Evolutionary conservation across 208 protist species (phyloP).

Genomic region (Tritrichomonas musculus): DNA sequence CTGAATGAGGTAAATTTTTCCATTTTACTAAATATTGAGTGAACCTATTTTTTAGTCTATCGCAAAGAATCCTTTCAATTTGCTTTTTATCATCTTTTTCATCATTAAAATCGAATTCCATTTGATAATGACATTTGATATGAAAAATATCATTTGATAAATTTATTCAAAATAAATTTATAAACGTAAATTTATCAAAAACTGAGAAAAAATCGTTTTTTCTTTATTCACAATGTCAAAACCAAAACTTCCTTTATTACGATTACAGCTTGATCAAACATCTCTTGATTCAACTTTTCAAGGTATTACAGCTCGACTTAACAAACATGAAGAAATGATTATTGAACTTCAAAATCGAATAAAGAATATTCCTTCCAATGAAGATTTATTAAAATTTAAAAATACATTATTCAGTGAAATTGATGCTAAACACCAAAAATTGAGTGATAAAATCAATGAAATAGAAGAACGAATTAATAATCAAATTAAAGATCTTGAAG

Average conservation of each 20-base stretch:
- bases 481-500: conserved; percentile 18
- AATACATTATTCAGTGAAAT: background rate
- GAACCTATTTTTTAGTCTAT: background rate
- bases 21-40: background rate
- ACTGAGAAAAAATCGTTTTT: background rate
- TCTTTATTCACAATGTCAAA: background rate
- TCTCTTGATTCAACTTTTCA: background rate
- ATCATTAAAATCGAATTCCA: background rate
- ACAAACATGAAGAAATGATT: conserved; percentile 34
- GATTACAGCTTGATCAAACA: background rate
- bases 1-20: background rate
- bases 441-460: background rate
- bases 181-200: too few species aligned
- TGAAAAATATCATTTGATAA: too few species aligned
- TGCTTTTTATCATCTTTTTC: background rate
- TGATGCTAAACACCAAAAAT: background rate
- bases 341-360: background rate
- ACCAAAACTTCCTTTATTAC: background rate
- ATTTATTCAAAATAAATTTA: too few species aligned
- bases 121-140: too few species aligned
- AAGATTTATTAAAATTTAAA: background rate
- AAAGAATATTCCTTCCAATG: background rate
- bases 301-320: background rate
- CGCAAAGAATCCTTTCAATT: background rate
- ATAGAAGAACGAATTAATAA: background rate